Evolutionary conservation across 495 filamentous ascomycete genomes (phyloP).

Genomic region (Podospora sp.): DNA sequence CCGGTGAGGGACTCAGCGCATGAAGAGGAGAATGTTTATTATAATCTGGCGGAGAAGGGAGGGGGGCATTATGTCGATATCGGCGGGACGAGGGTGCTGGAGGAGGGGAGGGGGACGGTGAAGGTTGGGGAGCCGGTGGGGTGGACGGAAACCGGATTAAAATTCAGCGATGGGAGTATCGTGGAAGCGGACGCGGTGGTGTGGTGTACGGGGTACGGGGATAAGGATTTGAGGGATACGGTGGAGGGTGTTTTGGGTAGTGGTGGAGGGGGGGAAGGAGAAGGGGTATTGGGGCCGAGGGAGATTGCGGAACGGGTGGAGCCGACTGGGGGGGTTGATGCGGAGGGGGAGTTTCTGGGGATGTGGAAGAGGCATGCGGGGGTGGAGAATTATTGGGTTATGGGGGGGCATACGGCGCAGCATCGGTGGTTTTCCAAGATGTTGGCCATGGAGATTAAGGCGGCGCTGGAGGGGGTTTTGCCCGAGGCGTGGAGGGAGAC

Average conservation of each 20-base stretch:
- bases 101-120: slow-evolving; percentile 29
- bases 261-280: slow-evolving; percentile 23
- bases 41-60: slow-evolving; percentile 31
- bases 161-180: slow-evolving; percentile 32
- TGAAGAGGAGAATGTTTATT: slow-evolving; percentile 23
- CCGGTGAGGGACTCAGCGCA: slow-evolving; percentile 33
- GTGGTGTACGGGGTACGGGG: slow-evolving; percentile 43
- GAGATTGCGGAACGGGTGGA: slow-evolving; percentile 37
- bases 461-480: slow-evolving; percentile 31
- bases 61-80: slow-evolving; percentile 44
- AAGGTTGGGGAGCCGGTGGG: slow-evolving; percentile 25
- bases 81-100: slow-evolving; percentile 31
- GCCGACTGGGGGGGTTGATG: slow-evolving; percentile 34
- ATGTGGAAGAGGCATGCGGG: slow-evolving; percentile 35
- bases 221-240: slow-evolving; percentile 29
- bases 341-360: slow-evolving; percentile 39
- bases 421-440: slow-evolving; percentile 36
- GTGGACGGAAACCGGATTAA: slow-evolving; percentile 33
- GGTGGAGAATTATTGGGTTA: slow-evolving; percentile 38
- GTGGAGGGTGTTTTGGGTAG: too few species aligned
- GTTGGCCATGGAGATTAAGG: slow-evolving; percentile 42
- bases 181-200: slow-evolving; percentile 38
- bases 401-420: slow-evolving; percentile 32
- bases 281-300: slow-evolving; percentile 22
- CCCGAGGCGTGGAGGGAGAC: slow-evolving; percentile 32